Evolutionary conservation across 208 protist species (phyloP).

Genomic region (Leptomonas seymouri): DNA sequence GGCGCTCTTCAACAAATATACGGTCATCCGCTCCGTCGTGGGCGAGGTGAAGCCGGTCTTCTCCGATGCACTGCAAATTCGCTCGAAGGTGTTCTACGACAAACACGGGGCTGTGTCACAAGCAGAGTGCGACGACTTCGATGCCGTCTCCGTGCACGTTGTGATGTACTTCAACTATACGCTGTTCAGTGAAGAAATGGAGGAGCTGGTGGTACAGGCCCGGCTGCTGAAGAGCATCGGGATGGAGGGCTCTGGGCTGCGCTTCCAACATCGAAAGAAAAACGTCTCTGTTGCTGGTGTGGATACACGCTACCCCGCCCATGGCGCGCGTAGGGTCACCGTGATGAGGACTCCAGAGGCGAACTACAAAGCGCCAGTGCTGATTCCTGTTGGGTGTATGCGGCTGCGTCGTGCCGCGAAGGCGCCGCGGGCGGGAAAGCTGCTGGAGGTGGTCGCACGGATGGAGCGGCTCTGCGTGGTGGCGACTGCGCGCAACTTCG

Average conservation of each 20-base stretch:
- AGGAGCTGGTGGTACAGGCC: conserved; percentile 28
- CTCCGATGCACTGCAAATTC: conserved; percentile 25
- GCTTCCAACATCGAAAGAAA: conserved; percentile 22
- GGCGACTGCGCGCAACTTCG: conserved; percentile 30
- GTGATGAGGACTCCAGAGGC: neutral
- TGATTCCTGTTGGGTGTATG: conserved; percentile 35
- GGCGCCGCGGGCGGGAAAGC: conserved; percentile 27
- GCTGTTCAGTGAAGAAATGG: conserved; percentile 29
- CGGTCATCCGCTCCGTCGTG: conserved; percentile 32
- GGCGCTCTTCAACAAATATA: conserved; percentile 30
- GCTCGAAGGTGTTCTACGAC: conserved; percentile 34
- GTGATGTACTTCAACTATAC: conserved; percentile 53
- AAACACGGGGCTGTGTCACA: conserved; percentile 19
- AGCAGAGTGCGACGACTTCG: conserved; percentile 37
- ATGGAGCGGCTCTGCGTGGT: conserved; percentile 55
- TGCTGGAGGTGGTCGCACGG: conserved; percentile 38
- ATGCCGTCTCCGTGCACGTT: conserved; percentile 46
- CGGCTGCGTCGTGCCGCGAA: conserved; percentile 37
- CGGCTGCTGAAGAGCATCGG: conserved; percentile 31
- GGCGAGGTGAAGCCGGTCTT: conserved; percentile 45
- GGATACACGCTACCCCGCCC: neutral
- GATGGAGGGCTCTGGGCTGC: conserved; percentile 33
- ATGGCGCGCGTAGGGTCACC: neutral
- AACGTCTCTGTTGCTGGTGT: neutral
- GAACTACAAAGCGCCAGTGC: conserved; percentile 23